phyloP scores from a whole-genome alignment of 2,329 filamentous ascomycete genomes.

The Acephala macrosclerotiorum region DNA sequence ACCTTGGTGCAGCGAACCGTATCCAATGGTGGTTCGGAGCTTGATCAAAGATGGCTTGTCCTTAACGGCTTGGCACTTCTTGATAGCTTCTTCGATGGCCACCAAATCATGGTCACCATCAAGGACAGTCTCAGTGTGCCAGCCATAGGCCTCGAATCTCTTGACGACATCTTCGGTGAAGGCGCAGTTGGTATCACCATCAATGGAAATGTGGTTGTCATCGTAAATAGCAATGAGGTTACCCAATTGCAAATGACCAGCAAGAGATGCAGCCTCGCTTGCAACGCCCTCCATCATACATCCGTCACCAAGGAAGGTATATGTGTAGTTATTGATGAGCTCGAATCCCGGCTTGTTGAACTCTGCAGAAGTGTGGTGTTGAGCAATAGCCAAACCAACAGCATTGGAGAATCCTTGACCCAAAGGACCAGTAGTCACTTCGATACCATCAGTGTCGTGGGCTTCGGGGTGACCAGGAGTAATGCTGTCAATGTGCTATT shows the following conservation, averaged over 20 bases:
- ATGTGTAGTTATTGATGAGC: conserved; percentile 96
- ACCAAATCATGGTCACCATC: conserved; percentile 90
- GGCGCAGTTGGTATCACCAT: conserved; percentile 93
- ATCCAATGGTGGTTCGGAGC: conserved; percentile 96
- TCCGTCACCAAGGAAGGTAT: conserved; percentile 95
- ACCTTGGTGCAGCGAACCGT: conserved; percentile 90
- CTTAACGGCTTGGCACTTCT: conserved; percentile 83
- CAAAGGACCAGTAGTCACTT: conserved; percentile 97
- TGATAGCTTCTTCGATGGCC: conserved; percentile 87
- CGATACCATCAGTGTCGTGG: conserved; percentile 94
- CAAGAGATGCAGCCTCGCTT: conserved; percentile 87
- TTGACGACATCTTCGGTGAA: conserved; percentile 97
- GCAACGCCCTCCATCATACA: conserved; percentile 99
- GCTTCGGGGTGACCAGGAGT: conserved; percentile 96
- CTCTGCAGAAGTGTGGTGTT: conserved; percentile 86
- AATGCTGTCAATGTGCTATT: conserved; percentile 68
- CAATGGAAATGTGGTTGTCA: conserved; percentile 96
- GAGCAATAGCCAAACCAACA: conserved; percentile 96
- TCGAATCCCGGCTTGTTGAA: conserved; percentile 98
- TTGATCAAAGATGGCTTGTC: conserved; percentile 98
- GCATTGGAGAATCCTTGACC: conserved; percentile 98
- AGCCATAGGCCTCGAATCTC: conserved; percentile 96
- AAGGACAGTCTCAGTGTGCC: conserved; percentile 85
- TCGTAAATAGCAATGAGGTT: conserved; percentile 98
- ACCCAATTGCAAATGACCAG: conserved; percentile 95